These are phyloP conservation scores for Veloporphyrellus conicus DNA, from an alignment of 1,284 basidiomycete genomes.

Conservation along the genomic window DNA sequence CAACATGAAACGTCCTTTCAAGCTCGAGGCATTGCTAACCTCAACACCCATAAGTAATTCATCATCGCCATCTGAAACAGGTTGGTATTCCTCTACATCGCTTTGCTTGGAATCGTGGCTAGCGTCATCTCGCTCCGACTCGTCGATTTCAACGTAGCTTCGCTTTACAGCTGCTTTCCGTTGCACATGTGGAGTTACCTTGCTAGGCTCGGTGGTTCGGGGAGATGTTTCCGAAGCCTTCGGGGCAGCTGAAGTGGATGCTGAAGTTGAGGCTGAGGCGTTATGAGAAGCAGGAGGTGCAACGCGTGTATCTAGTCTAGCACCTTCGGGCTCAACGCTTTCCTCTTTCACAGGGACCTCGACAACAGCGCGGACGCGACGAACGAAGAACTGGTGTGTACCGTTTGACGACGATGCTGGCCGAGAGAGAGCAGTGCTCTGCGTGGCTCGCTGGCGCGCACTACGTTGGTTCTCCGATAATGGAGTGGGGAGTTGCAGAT, in stretches of 20 bases:
- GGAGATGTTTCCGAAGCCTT: conserved; percentile 11
- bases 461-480: conserved; percentile 31
- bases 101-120: conserved; percentile 23
- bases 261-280: conserved; percentile 14
- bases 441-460: conserved; percentile 24
- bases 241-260: conserved; percentile 3
- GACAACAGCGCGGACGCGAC: conserved; percentile 43
- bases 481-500: conserved; percentile 31
- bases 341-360: conserved; percentile 46
- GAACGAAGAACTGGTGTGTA: conserved; percentile 32
- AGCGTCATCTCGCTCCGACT: conserved; percentile 18
- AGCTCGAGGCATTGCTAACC: conserved; percentile 32
- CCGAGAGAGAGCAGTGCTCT: conserved; percentile 7
- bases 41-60: conserved; percentile 53
- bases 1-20: conserved; percentile 1
- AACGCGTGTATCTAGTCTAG: conserved; percentile 1
- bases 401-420: conserved; percentile 12
- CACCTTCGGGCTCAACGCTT: conserved; percentile 29
- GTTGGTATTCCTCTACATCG: conserved; percentile 18
- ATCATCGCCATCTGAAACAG: conserved; percentile 47
- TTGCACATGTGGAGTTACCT: conserved; percentile 13
- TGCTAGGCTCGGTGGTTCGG: background rate
- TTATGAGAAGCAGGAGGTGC: conserved; percentile 12
- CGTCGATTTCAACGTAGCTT: conserved; percentile 33
- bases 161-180: conserved; percentile 28